phyloP scores from a whole-genome alignment of 208 protist genomes.

The Leishmania martiniquensis region DNA sequence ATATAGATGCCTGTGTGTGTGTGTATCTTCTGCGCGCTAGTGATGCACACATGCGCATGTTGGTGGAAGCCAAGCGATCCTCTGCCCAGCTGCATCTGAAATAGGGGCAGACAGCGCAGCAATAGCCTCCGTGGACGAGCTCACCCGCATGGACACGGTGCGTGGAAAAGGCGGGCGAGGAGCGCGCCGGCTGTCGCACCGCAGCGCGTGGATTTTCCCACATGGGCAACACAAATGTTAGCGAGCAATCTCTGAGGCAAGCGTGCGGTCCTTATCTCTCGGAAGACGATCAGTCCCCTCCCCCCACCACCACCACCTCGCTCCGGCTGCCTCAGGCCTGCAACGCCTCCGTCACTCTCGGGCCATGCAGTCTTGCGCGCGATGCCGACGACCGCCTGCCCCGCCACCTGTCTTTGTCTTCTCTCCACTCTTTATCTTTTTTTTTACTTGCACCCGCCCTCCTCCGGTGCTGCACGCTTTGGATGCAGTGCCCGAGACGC shows the following conservation, averaged over 20 bases:
- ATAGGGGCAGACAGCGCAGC: background rate
- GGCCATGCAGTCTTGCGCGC: background rate
- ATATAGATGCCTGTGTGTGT: background rate
- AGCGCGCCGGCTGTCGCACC: too few relatives aligned
- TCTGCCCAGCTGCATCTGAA: background rate
- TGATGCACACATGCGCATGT: too few relatives aligned
- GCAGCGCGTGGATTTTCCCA: too few relatives aligned
- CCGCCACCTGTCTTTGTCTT: too few relatives aligned
- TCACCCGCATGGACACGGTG: background rate
- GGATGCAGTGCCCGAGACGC: background rate
- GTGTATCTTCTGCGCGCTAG: background rate
- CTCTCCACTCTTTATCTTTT: background rate
- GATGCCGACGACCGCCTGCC: background rate
- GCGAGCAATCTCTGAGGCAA: background rate
- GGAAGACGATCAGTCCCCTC: background rate
- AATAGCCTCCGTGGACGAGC: background rate
- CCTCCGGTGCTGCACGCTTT: background rate
- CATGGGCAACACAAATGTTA: too few relatives aligned
- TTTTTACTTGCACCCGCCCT: background rate
- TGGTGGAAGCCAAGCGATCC: background rate
- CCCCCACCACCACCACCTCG: too few relatives aligned
- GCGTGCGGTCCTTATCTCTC: background rate
- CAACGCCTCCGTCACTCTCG: background rate
- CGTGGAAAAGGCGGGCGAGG: too few relatives aligned
- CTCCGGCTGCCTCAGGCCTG: too few relatives aligned